These are phyloP conservation scores for Ceratocystis eucalypticola DNA, from an alignment of 2,329 filamentous ascomycete genomes.

Conservation along the genomic window DNA sequence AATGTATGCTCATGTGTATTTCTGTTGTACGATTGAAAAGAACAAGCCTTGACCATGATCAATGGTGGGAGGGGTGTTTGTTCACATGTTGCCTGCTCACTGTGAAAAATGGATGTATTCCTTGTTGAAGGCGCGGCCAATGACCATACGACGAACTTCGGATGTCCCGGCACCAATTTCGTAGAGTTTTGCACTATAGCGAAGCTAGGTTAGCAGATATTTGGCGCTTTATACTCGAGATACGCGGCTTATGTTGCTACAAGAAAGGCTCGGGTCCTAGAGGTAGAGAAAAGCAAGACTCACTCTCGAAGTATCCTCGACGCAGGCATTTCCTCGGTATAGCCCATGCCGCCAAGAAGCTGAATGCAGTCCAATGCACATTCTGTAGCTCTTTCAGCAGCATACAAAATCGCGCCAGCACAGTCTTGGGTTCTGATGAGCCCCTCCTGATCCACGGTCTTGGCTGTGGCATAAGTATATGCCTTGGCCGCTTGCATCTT, in stretches of 20 bases:
- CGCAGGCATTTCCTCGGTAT: constrained; percentile 87
- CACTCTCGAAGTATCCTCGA: constrained; percentile 65
- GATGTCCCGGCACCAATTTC: constrained; percentile 96
- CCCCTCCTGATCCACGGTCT: constrained; percentile 62
- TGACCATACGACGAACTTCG: constrained; percentile 86
- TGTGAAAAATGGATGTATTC: constrained; percentile 44
- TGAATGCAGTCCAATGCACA: constrained; percentile 80
- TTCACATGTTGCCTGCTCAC: neutral
- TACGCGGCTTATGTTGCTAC: too few relatives aligned
- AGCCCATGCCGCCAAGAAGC: constrained; percentile 86
- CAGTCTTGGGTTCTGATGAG: constrained; percentile 77
- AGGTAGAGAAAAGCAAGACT: constrained; percentile 25
- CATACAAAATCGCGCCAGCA: constrained; percentile 84
- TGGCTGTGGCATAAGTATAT: constrained; percentile 77
- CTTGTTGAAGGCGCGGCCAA: constrained; percentile 82
- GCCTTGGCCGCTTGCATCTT: constrained; percentile 72
- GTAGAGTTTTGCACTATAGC: constrained; percentile 56
- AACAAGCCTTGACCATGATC: neutral
- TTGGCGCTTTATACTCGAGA: too few relatives aligned
- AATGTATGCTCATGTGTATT: neutral
- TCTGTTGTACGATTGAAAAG: neutral
- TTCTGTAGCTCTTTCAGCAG: constrained; percentile 80
- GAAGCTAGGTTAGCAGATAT: constrained; percentile 24
- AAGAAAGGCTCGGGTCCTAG: neutral
- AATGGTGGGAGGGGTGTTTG: neutral